phyloP scores from a whole-genome alignment of 2,329 filamentous ascomycete genomes.

The Akanthomyces muscarius region DNA sequence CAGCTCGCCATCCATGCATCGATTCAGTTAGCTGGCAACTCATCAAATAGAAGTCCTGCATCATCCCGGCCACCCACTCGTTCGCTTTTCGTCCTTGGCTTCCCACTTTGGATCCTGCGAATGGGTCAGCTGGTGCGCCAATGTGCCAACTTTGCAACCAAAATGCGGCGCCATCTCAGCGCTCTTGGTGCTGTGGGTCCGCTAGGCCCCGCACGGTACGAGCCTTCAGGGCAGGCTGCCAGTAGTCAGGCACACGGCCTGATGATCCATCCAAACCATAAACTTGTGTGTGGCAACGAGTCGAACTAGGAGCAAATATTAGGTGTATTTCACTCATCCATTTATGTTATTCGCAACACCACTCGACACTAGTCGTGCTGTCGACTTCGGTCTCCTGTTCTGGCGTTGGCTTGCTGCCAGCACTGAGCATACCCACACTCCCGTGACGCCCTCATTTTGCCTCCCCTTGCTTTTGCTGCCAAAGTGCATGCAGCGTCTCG shows the following conservation, averaged over 20 bases:
- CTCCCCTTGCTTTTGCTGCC: not conserved
- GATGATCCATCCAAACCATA: not conserved
- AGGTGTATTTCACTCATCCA: not conserved
- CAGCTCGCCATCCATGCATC: not conserved
- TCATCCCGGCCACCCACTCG: not conserved
- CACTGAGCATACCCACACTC: not conserved
- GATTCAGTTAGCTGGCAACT: not conserved
- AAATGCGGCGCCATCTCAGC: slow-evolving; percentile 2
- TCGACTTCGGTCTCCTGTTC: not conserved
- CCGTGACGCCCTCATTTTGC: not conserved
- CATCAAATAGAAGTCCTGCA: not conserved
- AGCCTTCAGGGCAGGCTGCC: not conserved
- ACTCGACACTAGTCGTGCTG: not conserved
- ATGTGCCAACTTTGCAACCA: slow-evolving; percentile 5
- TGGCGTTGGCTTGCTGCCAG: slow-evolving; percentile 30
- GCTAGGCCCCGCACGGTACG: slow-evolving; percentile 12
- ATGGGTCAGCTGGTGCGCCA: not conserved
- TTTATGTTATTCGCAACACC: not conserved
- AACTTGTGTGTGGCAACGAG: no score
- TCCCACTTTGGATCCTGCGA: not conserved
- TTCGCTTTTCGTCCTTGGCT: not conserved
- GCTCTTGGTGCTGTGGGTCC: not conserved
- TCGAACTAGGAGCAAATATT: not conserved
- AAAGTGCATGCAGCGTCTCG: not conserved
- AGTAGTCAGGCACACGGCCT: not conserved